Evolutionary conservation across 257 asterid genomes (phyloP), one percentile per base, ranked within the genome.

Genomic region (Eucommia ulmoides): DNA sequence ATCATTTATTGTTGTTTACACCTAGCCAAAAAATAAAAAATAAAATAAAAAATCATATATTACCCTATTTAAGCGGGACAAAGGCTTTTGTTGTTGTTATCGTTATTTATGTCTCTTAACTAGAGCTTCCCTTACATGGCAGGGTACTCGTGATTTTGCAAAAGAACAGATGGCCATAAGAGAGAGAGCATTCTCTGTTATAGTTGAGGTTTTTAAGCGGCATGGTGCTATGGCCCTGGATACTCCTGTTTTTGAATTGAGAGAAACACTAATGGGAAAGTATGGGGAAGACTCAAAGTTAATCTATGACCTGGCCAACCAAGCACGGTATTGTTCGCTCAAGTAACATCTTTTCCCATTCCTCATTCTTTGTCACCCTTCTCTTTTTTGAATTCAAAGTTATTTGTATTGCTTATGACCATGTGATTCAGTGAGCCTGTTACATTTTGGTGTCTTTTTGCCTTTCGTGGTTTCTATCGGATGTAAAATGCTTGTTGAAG

Each of bases 261-360:
- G 95, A 59, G 98, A 91, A 65, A 86, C 96, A 42, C 94, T 91
- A 50, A 86, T 72, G 89, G 99, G 99, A 1, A 91, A 91, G 62
- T 91, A 91, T 60, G 99, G 96, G 16, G 99, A 91, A 70, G 99
- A 91, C 75, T 83, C 96, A 22, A 91, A 86, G 66, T 75, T 91
- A 73, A 83, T 91, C 33, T 91, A 83, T 72, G 95, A 91, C 74
- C 92, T 91, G 51, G 95, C 95, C 38, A 96, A 91, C 68, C 99
- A 91, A 96, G 98, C 73, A 60, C 4, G 51, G 49, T 42, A 17
- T 42, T 16, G 15, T n/a, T n/a, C n/a, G n/a, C n/a, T 42, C 48
- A 15, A 42, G 22, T 35, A 18, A 35, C 11, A 2, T 42, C 20
- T 46, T 60, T 59, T 41, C 56, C n/a, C n/a, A n/a, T n/a, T n/a